Evolutionary conservation across 1,139 yeast species (phyloP).

Genomic region (Blastobotrys capitulatus): DNA sequence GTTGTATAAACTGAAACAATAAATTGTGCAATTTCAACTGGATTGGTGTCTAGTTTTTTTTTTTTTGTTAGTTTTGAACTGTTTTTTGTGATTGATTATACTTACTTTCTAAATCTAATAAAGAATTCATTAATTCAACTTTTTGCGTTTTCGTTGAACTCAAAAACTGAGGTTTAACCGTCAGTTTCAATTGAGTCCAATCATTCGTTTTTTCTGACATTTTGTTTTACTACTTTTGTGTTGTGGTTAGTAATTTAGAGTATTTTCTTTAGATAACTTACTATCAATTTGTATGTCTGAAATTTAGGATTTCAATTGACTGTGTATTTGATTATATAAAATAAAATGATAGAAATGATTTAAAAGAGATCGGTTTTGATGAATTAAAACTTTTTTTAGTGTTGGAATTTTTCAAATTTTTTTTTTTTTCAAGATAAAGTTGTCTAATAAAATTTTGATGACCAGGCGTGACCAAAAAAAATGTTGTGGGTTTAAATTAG

Average conservation of each 20-base stretch:
- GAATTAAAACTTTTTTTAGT: no score
- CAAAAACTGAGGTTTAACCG: constrained; percentile 6
- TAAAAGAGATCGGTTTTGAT: no score
- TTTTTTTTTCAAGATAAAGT: no score
- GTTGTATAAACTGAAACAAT: constrained; percentile 12
- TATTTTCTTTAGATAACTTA: neutral
- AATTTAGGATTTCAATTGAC: no score
- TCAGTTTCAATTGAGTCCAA: constrained; percentile 11
- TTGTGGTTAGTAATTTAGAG: neutral
- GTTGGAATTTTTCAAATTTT: no score
- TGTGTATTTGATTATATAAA: no score
- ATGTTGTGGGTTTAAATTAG: neutral
- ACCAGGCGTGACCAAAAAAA: neutral
- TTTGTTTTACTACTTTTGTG: neutral
- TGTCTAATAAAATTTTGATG: no score
- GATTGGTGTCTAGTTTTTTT: neutral
- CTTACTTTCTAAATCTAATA: constrained; percentile 9
- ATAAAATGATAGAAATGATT: no score
- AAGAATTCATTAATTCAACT: constrained; percentile 10
- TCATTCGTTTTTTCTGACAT: constrained; percentile 5
- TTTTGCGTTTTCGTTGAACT: constrained; percentile 4
- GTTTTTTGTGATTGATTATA: neutral
- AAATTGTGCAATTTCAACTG: constrained; percentile 9
- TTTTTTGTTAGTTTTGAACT: neutral
- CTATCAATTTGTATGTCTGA: no score